phyloP scores from a whole-genome alignment of 2,329 filamentous ascomycete species.

The Dissoconium aciculare region DNA sequence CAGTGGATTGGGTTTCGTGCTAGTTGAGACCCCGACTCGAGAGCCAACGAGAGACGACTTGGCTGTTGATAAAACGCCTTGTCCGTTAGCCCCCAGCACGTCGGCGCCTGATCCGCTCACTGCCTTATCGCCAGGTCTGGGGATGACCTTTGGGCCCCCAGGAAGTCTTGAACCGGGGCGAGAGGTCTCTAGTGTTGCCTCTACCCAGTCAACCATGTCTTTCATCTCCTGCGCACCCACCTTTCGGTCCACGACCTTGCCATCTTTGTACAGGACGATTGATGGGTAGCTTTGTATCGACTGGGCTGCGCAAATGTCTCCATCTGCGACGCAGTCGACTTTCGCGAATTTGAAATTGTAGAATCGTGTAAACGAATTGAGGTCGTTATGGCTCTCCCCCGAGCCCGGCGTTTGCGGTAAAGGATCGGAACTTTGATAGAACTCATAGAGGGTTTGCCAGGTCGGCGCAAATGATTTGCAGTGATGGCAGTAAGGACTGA shows the following conservation, averaged over 20 bases:
- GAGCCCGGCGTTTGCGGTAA: conserved; percentile 37
- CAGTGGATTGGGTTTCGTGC: conserved; percentile 52
- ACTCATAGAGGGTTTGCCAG: conserved; percentile 89
- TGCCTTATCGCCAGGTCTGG: conserved; percentile 49
- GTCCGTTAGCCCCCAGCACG: conserved; percentile 15
- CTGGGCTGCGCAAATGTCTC: conserved; percentile 58
- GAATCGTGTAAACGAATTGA: conserved; percentile 60
- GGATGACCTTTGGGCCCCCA: conserved; percentile 48
- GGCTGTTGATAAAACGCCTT: conserved; percentile 21
- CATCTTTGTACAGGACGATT: conserved; percentile 67
- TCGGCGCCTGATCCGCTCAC: conserved; percentile 28
- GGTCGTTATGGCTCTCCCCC: conserved; percentile 29
- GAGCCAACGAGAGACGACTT: conserved; percentile 35
- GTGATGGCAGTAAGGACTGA: conserved; percentile 45
- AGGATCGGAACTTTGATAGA: conserved; percentile 77
- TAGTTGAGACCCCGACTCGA: conserved; percentile 31
- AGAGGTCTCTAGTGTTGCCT: conserved; percentile 59
- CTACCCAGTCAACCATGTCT: conserved; percentile 53
- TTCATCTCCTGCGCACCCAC: conserved; percentile 54
- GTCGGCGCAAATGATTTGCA: conserved; percentile 67
- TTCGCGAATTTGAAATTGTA: conserved; percentile 82
- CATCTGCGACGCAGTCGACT: conserved; percentile 73
- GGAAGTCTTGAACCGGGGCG: conserved; percentile 66
- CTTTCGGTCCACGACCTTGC: conserved; percentile 48
- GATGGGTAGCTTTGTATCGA: conserved; percentile 58